phyloP scores from a whole-genome alignment of 371 early-diverging fungal species.

The Rhizopus delemar region DNA sequence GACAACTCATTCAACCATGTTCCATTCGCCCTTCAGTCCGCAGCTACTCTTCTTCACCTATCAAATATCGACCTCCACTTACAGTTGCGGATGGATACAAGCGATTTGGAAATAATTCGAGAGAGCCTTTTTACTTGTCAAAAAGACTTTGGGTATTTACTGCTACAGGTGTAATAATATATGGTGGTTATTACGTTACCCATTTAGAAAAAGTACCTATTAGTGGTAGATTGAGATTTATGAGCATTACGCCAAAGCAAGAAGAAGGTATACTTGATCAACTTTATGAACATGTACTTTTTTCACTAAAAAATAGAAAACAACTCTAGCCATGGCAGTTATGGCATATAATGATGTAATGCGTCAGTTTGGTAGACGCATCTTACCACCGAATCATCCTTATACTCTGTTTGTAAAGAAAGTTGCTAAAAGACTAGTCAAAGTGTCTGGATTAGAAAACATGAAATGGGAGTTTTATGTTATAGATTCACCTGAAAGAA shows the following conservation, averaged over 20 bases:
- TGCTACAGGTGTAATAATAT: constrained; percentile 44
- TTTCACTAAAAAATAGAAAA: background rate
- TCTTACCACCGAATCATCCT: constrained; percentile 66
- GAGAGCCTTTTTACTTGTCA: constrained; percentile 33
- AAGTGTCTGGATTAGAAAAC: constrained; percentile 65
- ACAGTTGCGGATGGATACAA: constrained; percentile 18
- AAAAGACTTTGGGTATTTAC: constrained; percentile 39
- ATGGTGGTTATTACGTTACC: constrained; percentile 63
- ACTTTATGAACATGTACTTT: background rate
- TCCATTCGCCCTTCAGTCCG: background rate
- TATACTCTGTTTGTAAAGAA: constrained; percentile 59
- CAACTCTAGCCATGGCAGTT: constrained; percentile 52
- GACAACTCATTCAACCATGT: background rate
- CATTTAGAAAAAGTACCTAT: constrained; percentile 70
- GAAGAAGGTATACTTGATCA: constrained; percentile 50
- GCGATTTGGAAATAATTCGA: constrained; percentile 31
- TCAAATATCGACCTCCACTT: constrained; percentile 4
- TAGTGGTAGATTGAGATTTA: constrained; percentile 62
- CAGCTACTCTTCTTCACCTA: constrained; percentile 4
- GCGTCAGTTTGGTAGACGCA: constrained; percentile 54
- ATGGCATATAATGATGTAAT: constrained; percentile 73
- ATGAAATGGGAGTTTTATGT: constrained; percentile 82
- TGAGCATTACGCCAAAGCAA: constrained; percentile 56
- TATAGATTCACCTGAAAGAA: constrained; percentile 74
- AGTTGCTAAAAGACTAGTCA: constrained; percentile 70